A percentile compares a stretch with the other conserved stretches of the same genome.
phyloP scores from a whole-genome alignment of 345 rosid genomes.

The Acer saccharum region DNA sequence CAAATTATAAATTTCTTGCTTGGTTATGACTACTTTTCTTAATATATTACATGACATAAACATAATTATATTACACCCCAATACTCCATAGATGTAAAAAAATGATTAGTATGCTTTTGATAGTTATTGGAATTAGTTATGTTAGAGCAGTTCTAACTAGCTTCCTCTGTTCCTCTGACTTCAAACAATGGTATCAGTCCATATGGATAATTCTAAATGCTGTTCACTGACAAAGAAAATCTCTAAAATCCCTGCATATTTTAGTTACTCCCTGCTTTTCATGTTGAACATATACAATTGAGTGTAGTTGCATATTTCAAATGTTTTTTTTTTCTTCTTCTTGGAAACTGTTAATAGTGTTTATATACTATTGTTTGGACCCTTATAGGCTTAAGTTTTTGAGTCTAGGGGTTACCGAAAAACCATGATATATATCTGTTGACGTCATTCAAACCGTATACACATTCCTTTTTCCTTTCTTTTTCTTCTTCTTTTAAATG shows the following conservation, averaged over 20 bases:
- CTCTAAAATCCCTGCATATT: neutral
- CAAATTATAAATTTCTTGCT: neutral
- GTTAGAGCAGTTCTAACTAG: neutral
- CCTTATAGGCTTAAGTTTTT: neutral
- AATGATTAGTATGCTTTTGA: neutral
- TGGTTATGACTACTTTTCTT: neutral
- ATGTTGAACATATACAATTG: neutral
- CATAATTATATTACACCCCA: neutral
- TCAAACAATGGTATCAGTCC: neutral
- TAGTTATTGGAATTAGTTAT: neutral
- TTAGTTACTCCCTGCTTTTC: neutral
- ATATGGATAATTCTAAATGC: slow-evolving; percentile 10
- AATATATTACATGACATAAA: neutral
- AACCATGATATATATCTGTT: neutral
- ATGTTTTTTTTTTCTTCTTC: neutral
- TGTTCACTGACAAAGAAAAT: neutral
- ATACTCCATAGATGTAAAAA: neutral
- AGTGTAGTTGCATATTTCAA: neutral
- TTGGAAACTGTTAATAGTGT: neutral
- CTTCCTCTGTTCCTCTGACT: neutral
- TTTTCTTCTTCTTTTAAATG: neutral
- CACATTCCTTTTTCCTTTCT: neutral
- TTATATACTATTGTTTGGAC: slow-evolving; percentile 3
- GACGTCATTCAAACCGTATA: neutral
- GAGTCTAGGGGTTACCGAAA: neutral